Evolutionary conservation across 768 basidiomycete genomes (phyloP), one percentile per base, ranked within the genome.

Genomic region (Flagelloscypha sp.): DNA sequence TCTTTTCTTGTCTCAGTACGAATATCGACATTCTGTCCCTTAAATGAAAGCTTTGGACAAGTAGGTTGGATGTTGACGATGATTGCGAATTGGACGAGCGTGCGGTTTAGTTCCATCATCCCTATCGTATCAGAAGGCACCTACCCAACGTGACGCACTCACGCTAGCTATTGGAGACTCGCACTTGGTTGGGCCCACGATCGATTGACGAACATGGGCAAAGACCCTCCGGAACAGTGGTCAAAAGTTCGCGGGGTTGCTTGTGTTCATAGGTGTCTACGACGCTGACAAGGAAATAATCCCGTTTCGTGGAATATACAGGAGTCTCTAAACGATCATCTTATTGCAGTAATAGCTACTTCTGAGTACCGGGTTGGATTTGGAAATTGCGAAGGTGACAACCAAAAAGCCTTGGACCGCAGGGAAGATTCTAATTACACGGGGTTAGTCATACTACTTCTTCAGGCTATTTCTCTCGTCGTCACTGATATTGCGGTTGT

Each of bases 71-170:
- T 76, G n/a, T 60, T 76, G 4, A 57, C 50, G 27, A 63, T 59
- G 36, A 75, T 73, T 1, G 76, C 76, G 11, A 60, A 78, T 48
- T 78, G 70, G 68, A 78, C 53, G 58, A 0, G 56, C 65, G 7
- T 76, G 63, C 44, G 74, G 76, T 48, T 54, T 78, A 1, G 74
- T 72, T 0, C 74, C 76, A n/a, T 74, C 74, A 62, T 76, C 65
- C 71, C 70, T 41, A 56, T 68, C 23, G 69, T 74, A 16, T 66
- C 65, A 38, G 74, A 78, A 45, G 72, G 76, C 50, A 76, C 74
- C 7, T 61, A 51, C 74, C 71, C 9, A 74, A 70, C 43, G 56
- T 59, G 23, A 76, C 76, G 66, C 75, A 1, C 70, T 76, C 39
- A 74, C 76, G 51, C 57, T 78, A 6, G 66, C 73, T 76, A 77